These are phyloP conservation scores for Trichoderma lentiforme DNA, from an alignment of 2,329 filamentous ascomycete genomes.

Conservation along the genomic window DNA sequence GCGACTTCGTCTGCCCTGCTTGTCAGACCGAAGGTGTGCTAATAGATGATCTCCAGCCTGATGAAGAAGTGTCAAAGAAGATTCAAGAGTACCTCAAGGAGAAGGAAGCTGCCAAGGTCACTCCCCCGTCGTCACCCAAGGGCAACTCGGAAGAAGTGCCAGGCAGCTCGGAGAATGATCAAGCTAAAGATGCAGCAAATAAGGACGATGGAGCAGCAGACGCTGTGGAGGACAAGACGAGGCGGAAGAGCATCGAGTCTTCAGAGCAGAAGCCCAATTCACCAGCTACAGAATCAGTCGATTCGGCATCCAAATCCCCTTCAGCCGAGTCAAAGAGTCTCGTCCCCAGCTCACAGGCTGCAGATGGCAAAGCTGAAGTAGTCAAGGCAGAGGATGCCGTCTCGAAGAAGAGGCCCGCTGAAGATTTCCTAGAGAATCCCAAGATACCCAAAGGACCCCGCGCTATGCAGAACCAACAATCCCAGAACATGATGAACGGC, in stretches of 20 bases:
- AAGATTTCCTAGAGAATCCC: constrained; percentile 64
- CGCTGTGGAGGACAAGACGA: constrained; percentile 20
- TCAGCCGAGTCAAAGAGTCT: constrained; percentile 30
- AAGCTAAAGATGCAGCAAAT: constrained; percentile 40
- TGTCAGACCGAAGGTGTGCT: constrained; percentile 89
- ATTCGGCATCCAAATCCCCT: constrained; percentile 26
- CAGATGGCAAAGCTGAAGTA: constrained; percentile 35
- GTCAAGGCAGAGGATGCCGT: constrained; percentile 33
- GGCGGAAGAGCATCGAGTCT: constrained; percentile 23
- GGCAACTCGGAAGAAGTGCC: constrained; percentile 21
- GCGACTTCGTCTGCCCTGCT: constrained; percentile 91
- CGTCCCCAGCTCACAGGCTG: constrained; percentile 32
- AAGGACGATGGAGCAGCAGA: constrained; percentile 41
- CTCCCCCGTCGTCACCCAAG: constrained; percentile 33
- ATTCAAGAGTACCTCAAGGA: constrained; percentile 70
- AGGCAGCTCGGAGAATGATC: constrained; percentile 24
- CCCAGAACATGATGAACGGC: constrained; percentile 41
- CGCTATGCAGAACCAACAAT: constrained; percentile 58
- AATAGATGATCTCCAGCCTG: constrained; percentile 83
- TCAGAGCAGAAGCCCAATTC: constrained; percentile 37
- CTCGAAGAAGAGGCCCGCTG: constrained; percentile 78
- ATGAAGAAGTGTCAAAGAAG: constrained; percentile 74
- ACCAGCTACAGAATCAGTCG: constrained; percentile 25
- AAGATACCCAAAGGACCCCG: constrained; percentile 64
- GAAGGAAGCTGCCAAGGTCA: constrained; percentile 50